Conservation (phyloP, 2,329 filamentous ascomycete species). For the Calonectria henricotiae region DNA sequence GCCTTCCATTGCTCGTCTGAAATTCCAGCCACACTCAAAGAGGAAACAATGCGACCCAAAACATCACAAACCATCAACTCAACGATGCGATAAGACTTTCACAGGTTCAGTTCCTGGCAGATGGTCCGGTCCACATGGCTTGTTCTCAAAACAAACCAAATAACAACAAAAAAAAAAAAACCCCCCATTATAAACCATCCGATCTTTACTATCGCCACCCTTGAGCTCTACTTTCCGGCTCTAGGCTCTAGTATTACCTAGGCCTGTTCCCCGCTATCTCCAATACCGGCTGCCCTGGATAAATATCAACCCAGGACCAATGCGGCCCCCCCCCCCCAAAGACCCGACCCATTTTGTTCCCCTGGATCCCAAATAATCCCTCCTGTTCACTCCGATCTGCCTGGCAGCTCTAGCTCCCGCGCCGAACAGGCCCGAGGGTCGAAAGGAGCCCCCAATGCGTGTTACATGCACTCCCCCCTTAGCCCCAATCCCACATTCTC, state of each 20-base stretch:
- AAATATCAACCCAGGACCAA: slow-evolving; percentile 12
- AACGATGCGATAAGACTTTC: background rate
- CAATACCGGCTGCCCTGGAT: slow-evolving; percentile 11
- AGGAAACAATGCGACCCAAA: slow-evolving; percentile 3
- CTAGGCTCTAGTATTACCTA: background rate
- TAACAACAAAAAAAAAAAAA: too few species aligned
- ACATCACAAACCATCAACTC: slow-evolving; percentile 8
- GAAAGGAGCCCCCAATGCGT: slow-evolving; percentile 2
- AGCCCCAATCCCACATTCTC: slow-evolving; percentile 25
- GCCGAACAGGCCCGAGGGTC: slow-evolving; percentile 22
- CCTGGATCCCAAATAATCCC: slow-evolving; percentile 8
- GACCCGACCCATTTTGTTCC: slow-evolving; percentile 17
- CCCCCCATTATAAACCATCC: background rate
- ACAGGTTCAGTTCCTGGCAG: too few species aligned
- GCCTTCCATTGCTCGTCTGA: slow-evolving; percentile 9
- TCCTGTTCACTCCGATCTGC: slow-evolving; percentile 22
- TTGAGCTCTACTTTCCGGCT: slow-evolving; percentile 10
- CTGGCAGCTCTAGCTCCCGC: slow-evolving; percentile 30
- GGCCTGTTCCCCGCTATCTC: slow-evolving; percentile 16
- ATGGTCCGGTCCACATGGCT: background rate
- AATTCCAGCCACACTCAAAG: slow-evolving; percentile 26
- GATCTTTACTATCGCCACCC: slow-evolving; percentile 2
- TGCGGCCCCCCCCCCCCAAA: background rate
- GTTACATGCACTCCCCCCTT: slow-evolving; percentile 33
- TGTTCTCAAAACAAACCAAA: background rate